Conservation (phyloP, 192 early-diverging fungal species). For the Umbelopsis sp. region DNA sequence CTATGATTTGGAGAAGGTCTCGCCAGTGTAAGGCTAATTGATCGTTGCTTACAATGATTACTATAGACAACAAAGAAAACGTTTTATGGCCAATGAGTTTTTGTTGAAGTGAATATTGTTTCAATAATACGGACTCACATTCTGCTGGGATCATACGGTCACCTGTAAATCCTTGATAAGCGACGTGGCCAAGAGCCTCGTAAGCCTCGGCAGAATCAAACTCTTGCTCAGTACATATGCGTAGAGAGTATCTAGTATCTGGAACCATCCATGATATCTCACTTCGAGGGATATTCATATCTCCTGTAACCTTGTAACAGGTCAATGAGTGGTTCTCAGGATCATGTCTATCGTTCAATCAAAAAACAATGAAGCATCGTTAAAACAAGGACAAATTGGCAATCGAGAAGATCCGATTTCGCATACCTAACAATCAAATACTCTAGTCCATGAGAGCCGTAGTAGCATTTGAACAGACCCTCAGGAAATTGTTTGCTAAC, state of each 20-base stretch:
- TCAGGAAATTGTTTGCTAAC: constrained; percentile 1
- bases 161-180: constrained; percentile 7
- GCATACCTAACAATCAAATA: constrained; percentile 10
- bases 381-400: too few species aligned
- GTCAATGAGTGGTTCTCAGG: not conserved
- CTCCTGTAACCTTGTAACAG: constrained; percentile 2
- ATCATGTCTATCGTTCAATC: not conserved
- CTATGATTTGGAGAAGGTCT: not conserved
- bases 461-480: not conserved
- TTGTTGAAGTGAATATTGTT: not conserved
- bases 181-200: constrained; percentile 9
- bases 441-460: constrained; percentile 8
- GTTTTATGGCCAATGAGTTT: too few species aligned
- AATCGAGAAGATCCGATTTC: not conserved
- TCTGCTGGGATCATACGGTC: constrained; percentile 14
- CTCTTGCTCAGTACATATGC: constrained; percentile 2
- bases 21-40: constrained; percentile 1
- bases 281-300: constrained; percentile 13
- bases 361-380: too few species aligned
- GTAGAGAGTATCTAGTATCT: not conserved
- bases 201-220: not conserved
- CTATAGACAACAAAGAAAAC: not conserved
- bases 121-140: not conserved
- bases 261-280: constrained; percentile 13
- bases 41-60: constrained; percentile 6